Conservation (phyloP, 345 rosid species). For the Trapa incisa region DNA sequence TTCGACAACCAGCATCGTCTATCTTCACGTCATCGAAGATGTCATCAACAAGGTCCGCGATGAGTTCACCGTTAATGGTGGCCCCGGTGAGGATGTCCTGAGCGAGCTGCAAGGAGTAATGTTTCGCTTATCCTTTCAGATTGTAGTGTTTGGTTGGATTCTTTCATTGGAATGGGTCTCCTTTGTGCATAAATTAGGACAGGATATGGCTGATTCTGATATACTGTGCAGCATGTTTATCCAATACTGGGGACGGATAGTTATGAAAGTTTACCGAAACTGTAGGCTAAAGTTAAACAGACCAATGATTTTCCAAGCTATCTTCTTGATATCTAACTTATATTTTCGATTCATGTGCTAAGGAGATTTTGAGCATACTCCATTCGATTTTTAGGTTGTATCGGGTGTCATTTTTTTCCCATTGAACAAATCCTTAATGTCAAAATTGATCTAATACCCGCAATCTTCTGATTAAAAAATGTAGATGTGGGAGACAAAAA, state of each 20-base stretch:
- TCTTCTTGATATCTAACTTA: neutral
- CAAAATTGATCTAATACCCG: slow-evolving; percentile 1
- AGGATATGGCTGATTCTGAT: neutral
- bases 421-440: neutral
- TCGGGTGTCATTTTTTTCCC: neutral
- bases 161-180: neutral
- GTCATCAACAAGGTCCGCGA: slow-evolving; percentile 85
- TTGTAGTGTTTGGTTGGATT: neutral
- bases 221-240: neutral
- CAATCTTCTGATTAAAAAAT: neutral
- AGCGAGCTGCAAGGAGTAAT: slow-evolving; percentile 84
- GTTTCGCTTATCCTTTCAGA: neutral
- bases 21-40: slow-evolving; percentile 82
- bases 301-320: neutral
- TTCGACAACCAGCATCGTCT: slow-evolving; percentile 55
- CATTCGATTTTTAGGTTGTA: neutral
- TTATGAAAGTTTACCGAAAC: neutral
- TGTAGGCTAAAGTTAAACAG: neutral
- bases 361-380: neutral
- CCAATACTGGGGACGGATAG: neutral
- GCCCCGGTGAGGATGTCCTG: slow-evolving; percentile 81
- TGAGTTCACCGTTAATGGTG: slow-evolving; percentile 69
- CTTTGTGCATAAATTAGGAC: too few species aligned
- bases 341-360: neutral
- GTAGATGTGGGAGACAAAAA: slow-evolving; percentile 88